Percentiles rank a stretch among this genome's conserved stretches.
Evolutionary conservation across 352 stramenopile species (phyloP).

Genomic region (Paralagenidium karlingii): DNA sequence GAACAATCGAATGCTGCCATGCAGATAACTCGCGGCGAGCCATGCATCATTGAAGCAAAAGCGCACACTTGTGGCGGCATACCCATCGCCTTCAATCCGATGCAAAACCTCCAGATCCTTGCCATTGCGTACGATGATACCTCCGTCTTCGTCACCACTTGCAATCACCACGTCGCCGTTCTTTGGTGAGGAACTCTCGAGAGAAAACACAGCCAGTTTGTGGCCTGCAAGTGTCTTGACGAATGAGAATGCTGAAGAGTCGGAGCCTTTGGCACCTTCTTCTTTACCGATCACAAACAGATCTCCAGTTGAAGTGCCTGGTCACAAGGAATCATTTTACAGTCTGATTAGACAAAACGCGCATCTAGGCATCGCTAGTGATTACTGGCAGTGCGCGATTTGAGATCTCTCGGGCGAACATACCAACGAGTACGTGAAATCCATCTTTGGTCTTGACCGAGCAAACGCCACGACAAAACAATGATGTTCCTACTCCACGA

Average conservation of each 20-base stretch:
- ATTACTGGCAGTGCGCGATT: too few species aligned
- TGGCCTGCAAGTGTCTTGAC: constrained; percentile 41
- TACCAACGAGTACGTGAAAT: constrained; percentile 39
- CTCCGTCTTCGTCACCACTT: constrained; percentile 43
- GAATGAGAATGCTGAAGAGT: constrained; percentile 39
- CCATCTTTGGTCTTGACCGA: constrained; percentile 31
- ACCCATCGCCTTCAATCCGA: constrained; percentile 27
- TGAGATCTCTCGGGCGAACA: too few species aligned
- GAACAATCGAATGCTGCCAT: constrained; percentile 41
- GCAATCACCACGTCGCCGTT: constrained; percentile 25
- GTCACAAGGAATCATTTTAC: not conserved
- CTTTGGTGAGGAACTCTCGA: constrained; percentile 29
- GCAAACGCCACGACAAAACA: constrained; percentile 55
- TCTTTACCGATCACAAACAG: constrained; percentile 46
- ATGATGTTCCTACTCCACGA: constrained; percentile 12
- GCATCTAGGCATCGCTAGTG: constrained; percentile 1
- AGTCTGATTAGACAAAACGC: not conserved
- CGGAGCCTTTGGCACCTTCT: constrained; percentile 24
- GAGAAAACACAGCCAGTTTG: constrained; percentile 36
- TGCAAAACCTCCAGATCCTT: constrained; percentile 52
- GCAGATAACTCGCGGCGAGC: constrained; percentile 45
- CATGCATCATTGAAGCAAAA: constrained; percentile 43
- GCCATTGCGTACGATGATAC: constrained; percentile 38
- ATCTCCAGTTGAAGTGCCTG: constrained; percentile 43
- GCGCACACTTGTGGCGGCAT: constrained; percentile 29